These are phyloP conservation scores for Drosera spatulata DNA, from an alignment of 179 eudicot genomes.

Conservation along the genomic window DNA sequence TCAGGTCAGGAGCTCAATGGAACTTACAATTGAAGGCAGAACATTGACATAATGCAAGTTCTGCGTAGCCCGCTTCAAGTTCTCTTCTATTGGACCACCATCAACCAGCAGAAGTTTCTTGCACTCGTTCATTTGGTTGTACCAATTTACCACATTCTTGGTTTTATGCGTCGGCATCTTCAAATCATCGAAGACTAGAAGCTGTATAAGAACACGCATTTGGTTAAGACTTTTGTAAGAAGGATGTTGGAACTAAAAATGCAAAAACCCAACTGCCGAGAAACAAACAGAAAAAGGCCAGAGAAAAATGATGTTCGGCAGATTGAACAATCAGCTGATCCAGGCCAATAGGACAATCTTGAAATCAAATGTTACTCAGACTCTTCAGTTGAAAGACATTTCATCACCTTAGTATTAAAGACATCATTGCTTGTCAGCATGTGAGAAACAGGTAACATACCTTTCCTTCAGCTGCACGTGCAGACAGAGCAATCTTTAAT, in stretches of 20 bases:
- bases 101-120: conserved; percentile 84
- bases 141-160: conserved; percentile 80
- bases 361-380: too few relatives aligned
- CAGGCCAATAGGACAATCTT: too few relatives aligned
- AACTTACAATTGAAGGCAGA: conserved; percentile 86
- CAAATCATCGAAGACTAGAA: conserved; percentile 68
- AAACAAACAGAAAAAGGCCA: conserved; percentile 3
- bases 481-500: conserved; percentile 82
- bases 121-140: conserved; percentile 46
- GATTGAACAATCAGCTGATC: too few relatives aligned
- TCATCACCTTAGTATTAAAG: too few relatives aligned
- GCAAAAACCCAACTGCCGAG: not conserved
- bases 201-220: conserved; percentile 45
- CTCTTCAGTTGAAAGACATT: too few relatives aligned
- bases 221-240: conserved; percentile 5
- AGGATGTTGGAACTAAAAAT: not conserved
- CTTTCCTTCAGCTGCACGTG: conserved; percentile 99
- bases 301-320: too few relatives aligned
- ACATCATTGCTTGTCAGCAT: not conserved
- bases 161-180: conserved; percentile 87
- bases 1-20: not conserved
- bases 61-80: conserved; percentile 80
- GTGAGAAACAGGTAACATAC: conserved; percentile 15
- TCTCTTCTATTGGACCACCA: conserved; percentile 65
- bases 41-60: conserved; percentile 79